Evolutionary conservation across 2,329 filamentous ascomycete species (phyloP).

Genomic region (Neopestalotiopsis clavispora): DNA sequence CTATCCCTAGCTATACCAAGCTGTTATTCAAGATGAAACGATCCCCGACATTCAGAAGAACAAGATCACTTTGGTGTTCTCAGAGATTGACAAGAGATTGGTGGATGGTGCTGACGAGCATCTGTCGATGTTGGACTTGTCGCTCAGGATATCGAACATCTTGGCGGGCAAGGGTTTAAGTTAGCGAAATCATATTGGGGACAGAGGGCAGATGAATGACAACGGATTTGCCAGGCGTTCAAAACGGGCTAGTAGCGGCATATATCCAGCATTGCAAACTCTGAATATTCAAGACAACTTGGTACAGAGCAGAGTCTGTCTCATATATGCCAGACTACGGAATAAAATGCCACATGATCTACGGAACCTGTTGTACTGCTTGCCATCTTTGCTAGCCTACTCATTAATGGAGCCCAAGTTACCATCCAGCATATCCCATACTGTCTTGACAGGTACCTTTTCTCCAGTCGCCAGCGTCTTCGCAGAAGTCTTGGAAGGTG

Average conservation of each 20-base stretch:
- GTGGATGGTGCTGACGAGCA: slow-evolving; percentile 97
- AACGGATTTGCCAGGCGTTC: slow-evolving; percentile 32
- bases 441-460: slow-evolving; percentile 31
- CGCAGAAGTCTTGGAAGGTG: slow-evolving; percentile 31
- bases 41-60: slow-evolving; percentile 88
- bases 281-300: not conserved
- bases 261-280: not conserved
- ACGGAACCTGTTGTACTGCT: not conserved
- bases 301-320: not conserved
- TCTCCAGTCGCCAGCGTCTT: slow-evolving; percentile 28
- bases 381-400: slow-evolving; percentile 13
- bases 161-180: slow-evolving; percentile 52
- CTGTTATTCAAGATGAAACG: slow-evolving; percentile 81
- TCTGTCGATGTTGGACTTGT: slow-evolving; percentile 83
- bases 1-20: slow-evolving; percentile 73
- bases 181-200: not conserved
- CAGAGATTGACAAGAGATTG: slow-evolving; percentile 90
- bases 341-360: not conserved
- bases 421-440: slow-evolving; percentile 58
- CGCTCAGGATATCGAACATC: slow-evolving; percentile 79
- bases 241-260: not conserved
- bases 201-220: not conserved
- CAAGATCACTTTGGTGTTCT: slow-evolving; percentile 86
- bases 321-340: not conserved
- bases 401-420: slow-evolving; percentile 56